These are phyloP conservation scores for Niebla homalea DNA, from an alignment of 495 filamentous ascomycete species.

Conservation along the genomic window DNA sequence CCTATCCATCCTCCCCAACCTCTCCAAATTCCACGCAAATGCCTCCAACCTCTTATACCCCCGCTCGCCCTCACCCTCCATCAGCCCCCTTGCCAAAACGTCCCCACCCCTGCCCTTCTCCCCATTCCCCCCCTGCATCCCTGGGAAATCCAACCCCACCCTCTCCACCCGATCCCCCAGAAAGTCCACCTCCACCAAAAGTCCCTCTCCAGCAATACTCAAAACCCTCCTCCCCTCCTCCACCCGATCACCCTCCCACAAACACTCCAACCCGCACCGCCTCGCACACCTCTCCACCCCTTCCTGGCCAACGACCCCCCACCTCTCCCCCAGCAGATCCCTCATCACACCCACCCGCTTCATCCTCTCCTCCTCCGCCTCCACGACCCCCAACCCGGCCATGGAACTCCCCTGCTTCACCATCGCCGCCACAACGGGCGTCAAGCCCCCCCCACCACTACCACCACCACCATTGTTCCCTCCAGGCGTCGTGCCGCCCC, in stretches of 20 bases:
- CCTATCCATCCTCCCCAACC: slow-evolving; percentile 64
- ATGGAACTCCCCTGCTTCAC: not conserved
- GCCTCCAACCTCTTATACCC: slow-evolving; percentile 35
- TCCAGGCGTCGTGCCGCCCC: not conserved
- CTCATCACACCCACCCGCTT: slow-evolving; percentile 38
- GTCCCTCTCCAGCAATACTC: slow-evolving; percentile 55
- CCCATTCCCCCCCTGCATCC: slow-evolving; percentile 30
- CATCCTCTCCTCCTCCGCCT: slow-evolving; percentile 39
- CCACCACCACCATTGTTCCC: slow-evolving; percentile 3
- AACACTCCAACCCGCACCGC: slow-evolving; percentile 58
- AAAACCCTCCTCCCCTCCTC: slow-evolving; percentile 37
- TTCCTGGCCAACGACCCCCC: slow-evolving; percentile 57
- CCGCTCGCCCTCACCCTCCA: slow-evolving; percentile 23
- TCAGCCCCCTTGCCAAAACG: slow-evolving; percentile 38
- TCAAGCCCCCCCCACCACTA: slow-evolving; percentile 6
- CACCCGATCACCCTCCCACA: slow-evolving; percentile 49
- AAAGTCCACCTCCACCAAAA: slow-evolving; percentile 40
- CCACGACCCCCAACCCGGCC: slow-evolving; percentile 7
- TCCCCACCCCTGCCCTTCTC: slow-evolving; percentile 32
- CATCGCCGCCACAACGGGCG: slow-evolving; percentile 1
- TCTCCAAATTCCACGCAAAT: slow-evolving; percentile 71
- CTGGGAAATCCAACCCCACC: slow-evolving; percentile 33
- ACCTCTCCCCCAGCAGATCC: slow-evolving; percentile 25
- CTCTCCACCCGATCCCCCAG: slow-evolving; percentile 30
- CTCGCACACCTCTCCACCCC: slow-evolving; percentile 65